Percentiles rank a stretch among this genome's conserved stretches.
Conservation (phyloP, 495 filamentous ascomycete genomes). For the Talaromyces ruber region DNA sequence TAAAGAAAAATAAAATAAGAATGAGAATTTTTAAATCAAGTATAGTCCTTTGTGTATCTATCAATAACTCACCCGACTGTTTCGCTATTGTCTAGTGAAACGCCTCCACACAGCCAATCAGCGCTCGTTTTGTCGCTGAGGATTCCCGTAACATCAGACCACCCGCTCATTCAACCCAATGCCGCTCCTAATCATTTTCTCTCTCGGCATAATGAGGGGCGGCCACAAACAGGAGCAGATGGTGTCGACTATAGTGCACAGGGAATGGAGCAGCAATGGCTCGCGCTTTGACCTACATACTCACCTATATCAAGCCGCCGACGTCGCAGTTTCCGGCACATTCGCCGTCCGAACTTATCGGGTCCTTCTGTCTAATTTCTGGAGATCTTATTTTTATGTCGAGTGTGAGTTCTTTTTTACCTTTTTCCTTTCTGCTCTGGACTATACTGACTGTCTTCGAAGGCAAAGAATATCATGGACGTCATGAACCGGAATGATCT, state of each 20-base stretch:
- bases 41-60: background rate
- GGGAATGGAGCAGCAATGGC: slow-evolving; percentile 87
- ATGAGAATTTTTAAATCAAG: background rate
- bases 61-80: too few relatives aligned
- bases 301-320: slow-evolving; percentile 72
- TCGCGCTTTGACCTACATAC: slow-evolving; percentile 68
- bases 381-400: slow-evolving; percentile 92
- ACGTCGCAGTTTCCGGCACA: slow-evolving; percentile 71
- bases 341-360: slow-evolving; percentile 83
- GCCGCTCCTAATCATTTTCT: slow-evolving; percentile 74
- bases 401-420: slow-evolving; percentile 50
- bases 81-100: slow-evolving; percentile 1
- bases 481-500: slow-evolving; percentile 63
- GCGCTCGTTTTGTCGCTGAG: background rate
- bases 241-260: slow-evolving; percentile 87
- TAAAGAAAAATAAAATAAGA: background rate
- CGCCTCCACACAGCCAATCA: background rate
- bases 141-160: background rate
- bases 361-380: slow-evolving; percentile 76
- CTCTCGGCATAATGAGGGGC: slow-evolving; percentile 90
- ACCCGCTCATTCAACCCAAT: slow-evolving; percentile 62
- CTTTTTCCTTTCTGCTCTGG: background rate
- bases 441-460: background rate
- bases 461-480: slow-evolving; percentile 63
- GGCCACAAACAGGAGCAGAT: slow-evolving; percentile 79